phyloP scores from a whole-genome alignment of 345 rosid species.

The Salix purpurea region DNA sequence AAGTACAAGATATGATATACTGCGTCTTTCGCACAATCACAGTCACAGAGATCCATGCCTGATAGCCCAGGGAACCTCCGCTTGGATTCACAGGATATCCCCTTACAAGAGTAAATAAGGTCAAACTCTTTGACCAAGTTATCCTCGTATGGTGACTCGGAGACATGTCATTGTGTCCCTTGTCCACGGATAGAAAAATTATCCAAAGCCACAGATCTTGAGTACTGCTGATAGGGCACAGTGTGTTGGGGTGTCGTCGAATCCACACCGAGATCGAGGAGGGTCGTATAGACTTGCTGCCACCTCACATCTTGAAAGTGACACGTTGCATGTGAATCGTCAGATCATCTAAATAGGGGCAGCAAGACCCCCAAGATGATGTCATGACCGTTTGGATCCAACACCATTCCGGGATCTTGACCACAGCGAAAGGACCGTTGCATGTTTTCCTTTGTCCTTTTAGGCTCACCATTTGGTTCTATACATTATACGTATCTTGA shows the following conservation, averaged over 20 bases:
- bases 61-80: too few relatives aligned
- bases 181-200: neutral
- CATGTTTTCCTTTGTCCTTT: neutral
- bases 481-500: neutral
- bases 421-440: neutral
- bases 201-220: neutral
- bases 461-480: neutral
- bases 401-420: neutral
- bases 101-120: neutral
- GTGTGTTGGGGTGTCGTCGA: neutral
- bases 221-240: neutral
- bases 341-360: neutral
- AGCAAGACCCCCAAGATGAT: neutral
- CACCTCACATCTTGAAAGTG: neutral
- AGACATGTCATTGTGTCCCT: neutral
- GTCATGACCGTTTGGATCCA: neutral
- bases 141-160: neutral
- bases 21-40: too few relatives aligned
- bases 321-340: neutral
- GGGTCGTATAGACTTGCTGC: neutral
- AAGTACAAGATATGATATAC: too few relatives aligned
- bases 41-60: too few relatives aligned
- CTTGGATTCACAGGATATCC: too few relatives aligned
- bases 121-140: neutral
- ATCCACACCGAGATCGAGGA: neutral